phyloP scores from a whole-genome alignment of 257 asterid genomes.

The Ocimum tenuiflorum region DNA sequence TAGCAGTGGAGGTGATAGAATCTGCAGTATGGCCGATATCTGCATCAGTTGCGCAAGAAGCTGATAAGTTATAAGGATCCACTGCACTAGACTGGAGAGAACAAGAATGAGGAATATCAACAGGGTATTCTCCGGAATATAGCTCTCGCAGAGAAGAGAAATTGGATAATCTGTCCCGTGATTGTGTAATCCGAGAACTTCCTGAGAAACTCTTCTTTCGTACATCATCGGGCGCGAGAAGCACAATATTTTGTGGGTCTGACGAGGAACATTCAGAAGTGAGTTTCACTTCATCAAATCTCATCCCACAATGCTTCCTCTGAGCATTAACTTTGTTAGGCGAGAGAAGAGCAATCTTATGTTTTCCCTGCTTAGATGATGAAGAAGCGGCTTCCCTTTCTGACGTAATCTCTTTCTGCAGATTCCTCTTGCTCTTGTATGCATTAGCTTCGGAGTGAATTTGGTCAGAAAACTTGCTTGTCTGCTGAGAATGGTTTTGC shows the following conservation, averaged over 20 bases:
- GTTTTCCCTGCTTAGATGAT: constrained; percentile 24
- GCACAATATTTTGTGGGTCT: constrained; percentile 35
- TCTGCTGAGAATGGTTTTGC: constrained; percentile 27
- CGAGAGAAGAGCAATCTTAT: constrained; percentile 21
- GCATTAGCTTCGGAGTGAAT: constrained; percentile 19
- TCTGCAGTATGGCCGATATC: constrained; percentile 27
- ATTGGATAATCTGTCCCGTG: constrained; percentile 37
- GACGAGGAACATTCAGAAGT: constrained; percentile 23
- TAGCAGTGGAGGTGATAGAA: constrained; percentile 25
- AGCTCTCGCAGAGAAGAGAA: constrained; percentile 41
- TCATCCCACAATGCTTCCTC: constrained; percentile 25
- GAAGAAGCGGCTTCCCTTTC: constrained; percentile 23
- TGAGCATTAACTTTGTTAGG: constrained; percentile 21
- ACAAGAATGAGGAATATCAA: constrained; percentile 50
- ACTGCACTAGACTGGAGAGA: constrained; percentile 40
- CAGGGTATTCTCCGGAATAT: constrained; percentile 26
- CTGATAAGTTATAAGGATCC: constrained; percentile 17
- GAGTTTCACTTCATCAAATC: constrained; percentile 23
- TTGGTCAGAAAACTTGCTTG: constrained; percentile 24
- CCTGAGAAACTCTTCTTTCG: constrained; percentile 29
- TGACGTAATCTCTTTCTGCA: constrained; percentile 24
- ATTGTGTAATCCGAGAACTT: constrained; percentile 39
- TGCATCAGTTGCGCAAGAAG: constrained; percentile 23
- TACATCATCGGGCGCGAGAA: constrained; percentile 39
- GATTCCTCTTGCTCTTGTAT: constrained; percentile 30